Evolutionary conservation across 2,329 filamentous ascomycete genomes (phyloP).

Genomic region (Colletotrichum sp.): DNA sequence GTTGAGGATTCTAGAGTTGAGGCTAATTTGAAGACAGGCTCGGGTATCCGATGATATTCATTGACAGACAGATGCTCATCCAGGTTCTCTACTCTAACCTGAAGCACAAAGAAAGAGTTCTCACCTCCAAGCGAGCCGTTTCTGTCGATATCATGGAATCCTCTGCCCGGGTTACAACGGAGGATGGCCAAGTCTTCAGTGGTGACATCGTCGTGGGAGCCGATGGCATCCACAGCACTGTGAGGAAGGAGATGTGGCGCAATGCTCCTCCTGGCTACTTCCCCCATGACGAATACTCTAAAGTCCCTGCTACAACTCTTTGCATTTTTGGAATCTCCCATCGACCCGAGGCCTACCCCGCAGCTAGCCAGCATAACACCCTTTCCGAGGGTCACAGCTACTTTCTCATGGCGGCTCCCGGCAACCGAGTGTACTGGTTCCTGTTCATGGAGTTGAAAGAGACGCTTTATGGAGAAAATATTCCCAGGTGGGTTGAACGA

Average conservation of each 20-base stretch:
- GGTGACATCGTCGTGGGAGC: slow-evolving; percentile 43
- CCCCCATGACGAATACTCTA: slow-evolving; percentile 18
- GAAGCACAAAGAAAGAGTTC: slow-evolving; percentile 27
- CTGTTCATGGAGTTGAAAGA: slow-evolving; percentile 33
- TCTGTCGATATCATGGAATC: slow-evolving; percentile 6
- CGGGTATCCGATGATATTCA: slow-evolving; percentile 35
- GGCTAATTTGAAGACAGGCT: not conserved
- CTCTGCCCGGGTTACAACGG: slow-evolving; percentile 31
- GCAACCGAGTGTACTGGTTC: slow-evolving; percentile 40
- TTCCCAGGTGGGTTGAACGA: slow-evolving; percentile 25
- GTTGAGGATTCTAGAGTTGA: not conserved
- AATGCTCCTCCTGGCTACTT: slow-evolving; percentile 29
- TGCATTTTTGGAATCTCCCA: slow-evolving; percentile 44
- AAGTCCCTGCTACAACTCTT: not conserved
- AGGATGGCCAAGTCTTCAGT: slow-evolving; percentile 30
- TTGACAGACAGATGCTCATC: slow-evolving; percentile 42
- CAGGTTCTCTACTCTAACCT: slow-evolving; percentile 37
- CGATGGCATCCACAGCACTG: slow-evolving; percentile 44
- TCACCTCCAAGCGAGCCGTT: slow-evolving; percentile 13
- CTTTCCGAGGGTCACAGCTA: slow-evolving; percentile 26
- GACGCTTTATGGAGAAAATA: slow-evolving; percentile 31
- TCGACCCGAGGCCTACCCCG: not conserved
- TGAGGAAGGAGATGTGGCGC: slow-evolving; percentile 35
- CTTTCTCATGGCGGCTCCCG: slow-evolving; percentile 33
- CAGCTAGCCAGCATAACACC: not conserved